phyloP scores from a whole-genome alignment of 305 asterid genomes.

The Andrographis paniculata region DNA sequence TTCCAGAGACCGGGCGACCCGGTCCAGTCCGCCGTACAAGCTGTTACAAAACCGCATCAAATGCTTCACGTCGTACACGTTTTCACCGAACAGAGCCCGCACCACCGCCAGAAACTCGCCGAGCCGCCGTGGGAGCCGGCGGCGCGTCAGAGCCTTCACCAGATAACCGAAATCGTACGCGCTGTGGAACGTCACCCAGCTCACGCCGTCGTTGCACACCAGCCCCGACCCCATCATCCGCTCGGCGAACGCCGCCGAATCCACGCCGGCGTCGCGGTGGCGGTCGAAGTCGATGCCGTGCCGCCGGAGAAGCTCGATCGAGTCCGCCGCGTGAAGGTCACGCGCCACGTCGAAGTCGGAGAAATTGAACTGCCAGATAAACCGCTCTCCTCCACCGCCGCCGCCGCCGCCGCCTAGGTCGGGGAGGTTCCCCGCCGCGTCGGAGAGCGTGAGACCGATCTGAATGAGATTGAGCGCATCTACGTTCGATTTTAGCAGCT shows the following conservation, averaged over 20 bases:
- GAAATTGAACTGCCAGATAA: constrained; percentile 58
- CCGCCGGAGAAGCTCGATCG: constrained; percentile 29
- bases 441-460: constrained; percentile 49
- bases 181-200: constrained; percentile 64
- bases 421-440: constrained; percentile 40
- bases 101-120: constrained; percentile 26
- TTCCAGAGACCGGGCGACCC: constrained; percentile 28
- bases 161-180: constrained; percentile 52
- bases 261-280: constrained; percentile 29
- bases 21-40: constrained; percentile 46
- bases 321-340: constrained; percentile 35
- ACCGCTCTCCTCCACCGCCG: constrained; percentile 11
- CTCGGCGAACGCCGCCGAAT: constrained; percentile 35
- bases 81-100: constrained; percentile 24
- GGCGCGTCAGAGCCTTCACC: constrained; percentile 38
- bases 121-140: constrained; percentile 23
- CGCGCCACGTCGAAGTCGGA: constrained; percentile 39
- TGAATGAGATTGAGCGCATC: constrained; percentile 41
- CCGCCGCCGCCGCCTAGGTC: constrained; percentile 19
- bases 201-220: constrained; percentile 37
- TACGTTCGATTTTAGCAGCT: constrained; percentile 32
- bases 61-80: constrained; percentile 40
- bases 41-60: constrained; percentile 38
- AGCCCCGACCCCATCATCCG: constrained; percentile 41
- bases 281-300: constrained; percentile 41